Percentiles rank a stretch among this genome's conserved stretches.
phyloP scores from a whole-genome alignment of 2,329 filamentous ascomycete species.

The Fusarium mundagurra region DNA sequence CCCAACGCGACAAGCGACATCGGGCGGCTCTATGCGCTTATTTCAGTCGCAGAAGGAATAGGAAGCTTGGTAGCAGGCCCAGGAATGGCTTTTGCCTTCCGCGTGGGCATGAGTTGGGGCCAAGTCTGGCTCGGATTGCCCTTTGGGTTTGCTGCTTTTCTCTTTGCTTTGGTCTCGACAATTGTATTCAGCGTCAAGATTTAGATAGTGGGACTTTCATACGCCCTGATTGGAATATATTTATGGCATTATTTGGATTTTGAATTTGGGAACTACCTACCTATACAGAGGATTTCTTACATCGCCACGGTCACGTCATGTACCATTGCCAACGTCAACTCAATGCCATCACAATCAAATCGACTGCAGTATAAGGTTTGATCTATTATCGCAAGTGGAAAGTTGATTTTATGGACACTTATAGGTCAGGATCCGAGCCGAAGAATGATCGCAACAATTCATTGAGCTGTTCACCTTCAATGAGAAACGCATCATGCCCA shows the following conservation, averaged over 20 bases:
- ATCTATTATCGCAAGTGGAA: neutral
- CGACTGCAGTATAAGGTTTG: neutral
- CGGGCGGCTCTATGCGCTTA: neutral
- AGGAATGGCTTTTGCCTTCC: neutral
- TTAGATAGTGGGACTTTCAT: neutral
- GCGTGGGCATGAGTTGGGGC: neutral
- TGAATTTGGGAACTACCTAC: neutral
- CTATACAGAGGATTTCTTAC: neutral
- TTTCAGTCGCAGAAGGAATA: neutral
- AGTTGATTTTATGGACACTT: neutral
- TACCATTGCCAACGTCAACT: neutral
- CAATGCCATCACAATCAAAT: neutral
- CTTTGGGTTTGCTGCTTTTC: neutral
- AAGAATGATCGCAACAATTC: neutral
- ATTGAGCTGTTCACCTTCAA: neutral
- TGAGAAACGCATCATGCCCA: neutral
- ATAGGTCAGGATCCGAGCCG: neutral
- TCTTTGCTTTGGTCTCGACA: neutral
- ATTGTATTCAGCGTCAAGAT: neutral
- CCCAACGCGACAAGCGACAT: neutral
- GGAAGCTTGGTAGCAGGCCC: neutral
- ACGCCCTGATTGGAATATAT: neutral
- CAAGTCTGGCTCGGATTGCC: conserved; percentile 3
- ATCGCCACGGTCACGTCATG: neutral
- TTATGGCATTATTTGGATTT: neutral